A percentile compares a stretch with the other conserved stretches of the same genome.
Evolutionary conservation across 1,284 basidiomycete genomes (phyloP).

Genomic region (Somion occarium): DNA sequence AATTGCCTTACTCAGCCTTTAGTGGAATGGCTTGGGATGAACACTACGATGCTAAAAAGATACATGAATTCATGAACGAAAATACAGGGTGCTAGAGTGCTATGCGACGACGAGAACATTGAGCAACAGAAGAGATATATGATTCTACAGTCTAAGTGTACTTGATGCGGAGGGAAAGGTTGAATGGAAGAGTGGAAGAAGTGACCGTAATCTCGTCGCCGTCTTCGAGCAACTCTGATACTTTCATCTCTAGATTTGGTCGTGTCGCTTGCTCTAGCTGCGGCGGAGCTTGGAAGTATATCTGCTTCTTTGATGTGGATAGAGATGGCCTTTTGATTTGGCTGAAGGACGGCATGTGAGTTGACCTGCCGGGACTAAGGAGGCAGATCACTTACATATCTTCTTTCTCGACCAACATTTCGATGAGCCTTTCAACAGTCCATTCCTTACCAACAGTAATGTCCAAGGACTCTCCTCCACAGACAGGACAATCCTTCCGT

Average conservation of each 20-base stretch:
- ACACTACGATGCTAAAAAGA: too few species aligned
- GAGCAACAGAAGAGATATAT: neutral
- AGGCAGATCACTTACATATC: slow-evolving; percentile 63
- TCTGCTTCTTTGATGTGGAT: slow-evolving; percentile 59
- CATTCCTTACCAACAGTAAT: slow-evolving; percentile 63
- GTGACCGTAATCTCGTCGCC: slow-evolving; percentile 86
- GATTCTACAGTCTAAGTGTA: slow-evolving; percentile 45
- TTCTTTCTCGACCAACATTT: slow-evolving; percentile 79
- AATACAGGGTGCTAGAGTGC: neutral
- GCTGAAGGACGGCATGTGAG: slow-evolving; percentile 36
- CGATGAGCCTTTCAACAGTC: slow-evolving; percentile 83
- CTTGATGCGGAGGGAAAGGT: slow-evolving; percentile 64
- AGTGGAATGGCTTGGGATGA: too few species aligned
- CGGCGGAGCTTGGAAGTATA: slow-evolving; percentile 92
- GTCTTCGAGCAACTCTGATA: slow-evolving; percentile 74
- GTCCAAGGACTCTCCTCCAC: slow-evolving; percentile 85
- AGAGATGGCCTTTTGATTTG: slow-evolving; percentile 93
- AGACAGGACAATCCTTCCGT: slow-evolving; percentile 93
- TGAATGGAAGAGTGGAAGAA: slow-evolving; percentile 85
- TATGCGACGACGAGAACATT: neutral
- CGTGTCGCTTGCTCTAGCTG: slow-evolving; percentile 86
- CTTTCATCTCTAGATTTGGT: slow-evolving; percentile 82
- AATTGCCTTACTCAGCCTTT: neutral
- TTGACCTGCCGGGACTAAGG: neutral
- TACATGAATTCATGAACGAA: too few species aligned